Base-by-base conservation (phyloP, 2,329 filamentous ascomycete species). In the Neoascochyta sp. region DNA sequence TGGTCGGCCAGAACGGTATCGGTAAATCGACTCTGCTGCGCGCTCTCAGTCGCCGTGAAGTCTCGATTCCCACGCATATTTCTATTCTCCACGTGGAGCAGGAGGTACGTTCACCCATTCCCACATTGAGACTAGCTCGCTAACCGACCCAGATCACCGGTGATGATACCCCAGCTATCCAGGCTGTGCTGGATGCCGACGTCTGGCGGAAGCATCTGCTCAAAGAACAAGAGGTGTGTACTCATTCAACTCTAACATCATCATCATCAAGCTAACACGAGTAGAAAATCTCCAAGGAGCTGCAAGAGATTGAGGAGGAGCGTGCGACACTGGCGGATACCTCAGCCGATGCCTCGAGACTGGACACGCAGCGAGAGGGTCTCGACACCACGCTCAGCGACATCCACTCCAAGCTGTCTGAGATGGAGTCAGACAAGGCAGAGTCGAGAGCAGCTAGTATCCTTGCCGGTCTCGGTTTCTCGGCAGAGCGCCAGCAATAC, bases 341-440 rank as follows among this genome's bases (percentile, higher is more conserved):
- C 1, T 93, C 90, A 13, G 80, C 80, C 39, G 90, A 96, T 68
- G 90, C 90, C 9, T 82, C 80, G 22, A 84, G 76, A 56, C 72
- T 96, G 15, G 90, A 96, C 60, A 76, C 78, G 36, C 87, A 95
- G 51, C 81, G 88, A 41, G 92, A 96, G 64, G 86, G 86, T 22
- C 78, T 94, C 29, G 92, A 98, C 59, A 81, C 81, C 41, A 94
- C 92, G 21, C 75, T 98, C 24, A 87, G 83, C 47, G 92, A 98
- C 57, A 81, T 98, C 28, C 88, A 98, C 59, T 65, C 75, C 36
- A 98, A 98, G 65, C 75, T 98, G 37, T 79, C 89, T 12, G 92
- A 98, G 66, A 98, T 98, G 92, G 92, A 98, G 60, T 95, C 92
- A 1, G 92, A 98, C 70, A 96, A 95, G 68, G 92, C 92, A 36